phyloP scores from a whole-genome alignment of 805 yeast genomes.

The Metschnikowia aberdeeniae region DNA sequence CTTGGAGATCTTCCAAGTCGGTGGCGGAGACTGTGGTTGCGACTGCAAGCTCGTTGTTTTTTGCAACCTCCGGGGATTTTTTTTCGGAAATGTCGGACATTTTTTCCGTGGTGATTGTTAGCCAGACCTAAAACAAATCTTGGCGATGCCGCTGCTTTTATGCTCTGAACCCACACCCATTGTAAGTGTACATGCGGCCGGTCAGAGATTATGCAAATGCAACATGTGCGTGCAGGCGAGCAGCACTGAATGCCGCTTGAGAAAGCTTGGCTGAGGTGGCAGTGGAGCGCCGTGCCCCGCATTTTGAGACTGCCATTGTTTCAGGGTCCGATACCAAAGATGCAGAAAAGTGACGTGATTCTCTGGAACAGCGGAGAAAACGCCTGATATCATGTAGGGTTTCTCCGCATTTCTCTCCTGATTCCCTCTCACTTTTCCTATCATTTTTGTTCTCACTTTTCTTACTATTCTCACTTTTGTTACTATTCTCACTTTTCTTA shows the following conservation, averaged over 20 bases:
- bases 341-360: no score
- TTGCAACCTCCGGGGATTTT: not conserved
- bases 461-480: no score
- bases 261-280: slow-evolving; percentile 1
- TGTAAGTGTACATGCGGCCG: not conserved
- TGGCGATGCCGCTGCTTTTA: not conserved
- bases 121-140: not conserved
- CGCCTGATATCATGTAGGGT: no score
- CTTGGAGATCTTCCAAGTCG: slow-evolving; percentile 6
- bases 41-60: not conserved
- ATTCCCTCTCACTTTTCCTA: no score
- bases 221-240: not conserved
- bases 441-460: no score
- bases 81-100: not conserved
- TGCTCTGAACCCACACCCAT: not conserved
- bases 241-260: not conserved
- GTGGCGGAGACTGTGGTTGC: not conserved
- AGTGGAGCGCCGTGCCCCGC: not conserved
- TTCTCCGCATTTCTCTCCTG: no score
- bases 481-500: no score
- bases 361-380: no score
- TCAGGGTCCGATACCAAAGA: no score
- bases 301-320: no score
- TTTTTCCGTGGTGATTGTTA: not conserved
- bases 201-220: slow-evolving; percentile 1